Base-by-base conservation (phyloP, 1,139 yeast species). In the Nematodospora anomalae region DNA sequence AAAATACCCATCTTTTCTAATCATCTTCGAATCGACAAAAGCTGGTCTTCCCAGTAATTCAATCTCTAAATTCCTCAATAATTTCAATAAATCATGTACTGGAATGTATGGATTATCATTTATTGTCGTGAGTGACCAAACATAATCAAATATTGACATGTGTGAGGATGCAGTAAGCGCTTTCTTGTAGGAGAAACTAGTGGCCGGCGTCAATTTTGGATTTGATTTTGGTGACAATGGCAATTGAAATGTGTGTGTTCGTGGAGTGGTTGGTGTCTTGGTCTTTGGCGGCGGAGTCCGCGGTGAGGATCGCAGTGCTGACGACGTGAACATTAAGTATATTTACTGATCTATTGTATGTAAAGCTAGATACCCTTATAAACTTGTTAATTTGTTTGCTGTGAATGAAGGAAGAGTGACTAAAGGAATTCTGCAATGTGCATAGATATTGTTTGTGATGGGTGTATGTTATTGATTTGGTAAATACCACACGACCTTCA, bases 81-180 rank as follows among this genome's bases (percentile, higher is more conserved):
- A 33, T 18, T 26, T 14, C 11, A 37, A 29, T 26, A 41, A 27
- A 14, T 37, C 31, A 27, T 25, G 25, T 3, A 32, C 26, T 8
- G 22, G 21, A 8, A 37, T 27, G 13, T 4, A 16, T 7, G 4
- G 9, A 3, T 29, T 13, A 5, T 25, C 26, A 10, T 26, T 32
- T 25, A 12, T 26, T 3, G 33, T 33, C 14, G 40, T 41, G 4
- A 30, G 20, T 3, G 24, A 16, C 45, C 45, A 41, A n/a, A 22
- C 31, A 11, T 32, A 26, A 35, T 41, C 42, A 26, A 41, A 41
- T 21, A 26, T 23, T 6, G 43, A 28, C 3, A 21, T 3, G n/a
- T 35, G 7, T 5, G 14, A 5, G 5, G 20, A 4, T 7, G 8
- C 11, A 25, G 6, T 24, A 21, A 8, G 6, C 21, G 6, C 21